phyloP scores from a whole-genome alignment of 1,139 yeast species.

The Protomyces inundatus region DNA sequence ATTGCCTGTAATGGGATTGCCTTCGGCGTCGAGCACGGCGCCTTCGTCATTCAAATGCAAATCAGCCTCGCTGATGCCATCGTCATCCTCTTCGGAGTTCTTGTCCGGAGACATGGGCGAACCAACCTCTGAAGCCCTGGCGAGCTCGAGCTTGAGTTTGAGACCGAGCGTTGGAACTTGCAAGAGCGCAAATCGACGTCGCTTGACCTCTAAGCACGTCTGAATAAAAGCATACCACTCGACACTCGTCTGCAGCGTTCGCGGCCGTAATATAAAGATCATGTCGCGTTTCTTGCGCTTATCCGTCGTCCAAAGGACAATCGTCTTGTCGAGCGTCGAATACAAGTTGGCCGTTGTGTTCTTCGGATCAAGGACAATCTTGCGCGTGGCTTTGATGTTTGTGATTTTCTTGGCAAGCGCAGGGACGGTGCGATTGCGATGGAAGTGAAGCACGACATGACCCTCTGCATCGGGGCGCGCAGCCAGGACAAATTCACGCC shows the following conservation, averaged over 20 bases:
- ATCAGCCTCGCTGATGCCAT: neutral
- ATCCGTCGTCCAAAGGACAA: conserved; percentile 15
- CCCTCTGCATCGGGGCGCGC: conserved; percentile 46
- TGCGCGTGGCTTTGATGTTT: conserved; percentile 21
- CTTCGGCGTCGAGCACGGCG: conserved; percentile 18
- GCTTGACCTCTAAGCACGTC: conserved; percentile 41
- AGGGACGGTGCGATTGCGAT: conserved; percentile 47
- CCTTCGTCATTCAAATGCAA: conserved; percentile 12
- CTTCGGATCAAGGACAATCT: conserved; percentile 30
- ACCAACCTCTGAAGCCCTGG: conserved; percentile 32
- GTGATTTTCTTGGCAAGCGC: conserved; percentile 34
- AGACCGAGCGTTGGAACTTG: conserved; percentile 49
- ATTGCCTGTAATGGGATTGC: conserved; percentile 33
- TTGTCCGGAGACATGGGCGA: conserved; percentile 34
- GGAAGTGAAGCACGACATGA: conserved; percentile 60
- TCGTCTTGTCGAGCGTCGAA: conserved; percentile 56
- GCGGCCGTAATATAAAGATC: conserved; percentile 54
- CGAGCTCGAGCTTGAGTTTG: conserved; percentile 46
- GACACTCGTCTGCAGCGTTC: conserved; percentile 50
- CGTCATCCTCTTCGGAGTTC: conserved; percentile 18
- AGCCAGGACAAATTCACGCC: conserved; percentile 71
- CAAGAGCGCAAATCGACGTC: conserved; percentile 40
- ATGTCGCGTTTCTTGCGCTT: conserved; percentile 34
- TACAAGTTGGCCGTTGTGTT: conserved; percentile 49
- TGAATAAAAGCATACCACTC: conserved; percentile 61